A percentile compares a stretch with the other conserved stretches of the same genome.
Evolutionary conservation across 1,284 basidiomycete species (phyloP).

Genomic region (Trichosporon sp.): DNA sequence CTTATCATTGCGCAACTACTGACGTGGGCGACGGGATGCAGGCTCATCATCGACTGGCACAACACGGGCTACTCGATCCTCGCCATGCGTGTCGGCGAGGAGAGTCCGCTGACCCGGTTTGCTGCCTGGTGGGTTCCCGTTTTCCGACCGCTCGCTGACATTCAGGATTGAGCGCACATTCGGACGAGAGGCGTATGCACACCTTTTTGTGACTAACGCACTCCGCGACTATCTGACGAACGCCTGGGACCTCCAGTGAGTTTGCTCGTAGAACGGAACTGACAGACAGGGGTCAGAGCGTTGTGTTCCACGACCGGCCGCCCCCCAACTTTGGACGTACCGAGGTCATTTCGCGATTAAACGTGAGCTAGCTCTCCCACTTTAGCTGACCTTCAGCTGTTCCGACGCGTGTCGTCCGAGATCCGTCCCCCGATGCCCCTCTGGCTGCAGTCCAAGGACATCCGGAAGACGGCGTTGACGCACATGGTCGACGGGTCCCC

Average conservation of each 20-base stretch:
- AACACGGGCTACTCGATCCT: slow-evolving; percentile 95
- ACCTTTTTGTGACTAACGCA: slow-evolving; percentile 88
- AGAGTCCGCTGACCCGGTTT: slow-evolving; percentile 66
- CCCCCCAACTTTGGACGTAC: slow-evolving; percentile 72
- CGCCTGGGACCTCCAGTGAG: slow-evolving; percentile 74
- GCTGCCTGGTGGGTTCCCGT: slow-evolving; percentile 60
- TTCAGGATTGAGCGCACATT: slow-evolving; percentile 74
- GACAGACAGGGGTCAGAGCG: slow-evolving; percentile 62
- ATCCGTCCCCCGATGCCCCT: slow-evolving; percentile 36
- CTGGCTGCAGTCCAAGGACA: slow-evolving; percentile 38
- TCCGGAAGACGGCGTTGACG: slow-evolving; percentile 32
- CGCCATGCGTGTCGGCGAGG: slow-evolving; percentile 67
- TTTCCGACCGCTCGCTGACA: background rate
- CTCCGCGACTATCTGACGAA: slow-evolving; percentile 69
- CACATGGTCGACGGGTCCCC: slow-evolving; percentile 21
- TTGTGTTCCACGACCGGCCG: slow-evolving; percentile 81
- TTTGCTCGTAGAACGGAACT: slow-evolving; percentile 31
- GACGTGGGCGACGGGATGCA: slow-evolving; percentile 63
- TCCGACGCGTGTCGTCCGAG: slow-evolving; percentile 53
- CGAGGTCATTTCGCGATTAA: slow-evolving; percentile 65
- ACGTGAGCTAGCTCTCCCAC: slow-evolving; percentile 31
- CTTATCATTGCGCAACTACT: slow-evolving; percentile 78
- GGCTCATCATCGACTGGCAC: slow-evolving; percentile 98
- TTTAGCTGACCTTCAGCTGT: slow-evolving; percentile 52
- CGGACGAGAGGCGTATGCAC: slow-evolving; percentile 74